Conservation (phyloP, 78 protist species). For the Isochrysis galbana region DNA sequence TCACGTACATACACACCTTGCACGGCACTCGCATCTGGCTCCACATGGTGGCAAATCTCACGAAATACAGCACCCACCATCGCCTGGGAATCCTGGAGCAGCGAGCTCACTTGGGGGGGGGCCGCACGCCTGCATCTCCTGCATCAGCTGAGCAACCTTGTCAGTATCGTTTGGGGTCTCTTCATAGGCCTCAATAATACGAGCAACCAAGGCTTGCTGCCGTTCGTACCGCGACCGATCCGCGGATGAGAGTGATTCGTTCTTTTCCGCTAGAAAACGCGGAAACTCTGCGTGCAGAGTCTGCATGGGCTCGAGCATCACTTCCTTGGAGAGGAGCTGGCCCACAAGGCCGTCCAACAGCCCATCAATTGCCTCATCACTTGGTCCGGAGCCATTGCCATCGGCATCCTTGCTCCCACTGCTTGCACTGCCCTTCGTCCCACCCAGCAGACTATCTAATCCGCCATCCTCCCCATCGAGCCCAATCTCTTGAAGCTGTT, state of each 20-base stretch:
- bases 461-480: not conserved
- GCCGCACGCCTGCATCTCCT: conserved; percentile 11
- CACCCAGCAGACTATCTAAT: not conserved
- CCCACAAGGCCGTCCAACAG: not conserved
- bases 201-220: not conserved
- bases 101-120: not conserved
- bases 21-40: too few relatives aligned
- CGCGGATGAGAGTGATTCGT: not conserved
- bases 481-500: not conserved
- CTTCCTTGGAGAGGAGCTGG: conserved; percentile 20
- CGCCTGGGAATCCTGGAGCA: not conserved
- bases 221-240: not conserved
- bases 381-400: not conserved
- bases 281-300: not conserved
- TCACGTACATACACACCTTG: too few relatives aligned
- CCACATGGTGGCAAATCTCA: too few relatives aligned
- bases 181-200: not conserved
- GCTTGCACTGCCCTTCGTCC: not conserved
- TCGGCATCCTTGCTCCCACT: not conserved
- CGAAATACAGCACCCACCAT: not conserved
- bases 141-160: not conserved
- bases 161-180: not conserved
- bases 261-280: not conserved
- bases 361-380: conserved; percentile 8
- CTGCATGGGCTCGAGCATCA: conserved; percentile 1